These are phyloP conservation scores for Penicillium sp. DNA, from an alignment of 2,329 filamentous ascomycete genomes.

Conservation along the genomic window DNA sequence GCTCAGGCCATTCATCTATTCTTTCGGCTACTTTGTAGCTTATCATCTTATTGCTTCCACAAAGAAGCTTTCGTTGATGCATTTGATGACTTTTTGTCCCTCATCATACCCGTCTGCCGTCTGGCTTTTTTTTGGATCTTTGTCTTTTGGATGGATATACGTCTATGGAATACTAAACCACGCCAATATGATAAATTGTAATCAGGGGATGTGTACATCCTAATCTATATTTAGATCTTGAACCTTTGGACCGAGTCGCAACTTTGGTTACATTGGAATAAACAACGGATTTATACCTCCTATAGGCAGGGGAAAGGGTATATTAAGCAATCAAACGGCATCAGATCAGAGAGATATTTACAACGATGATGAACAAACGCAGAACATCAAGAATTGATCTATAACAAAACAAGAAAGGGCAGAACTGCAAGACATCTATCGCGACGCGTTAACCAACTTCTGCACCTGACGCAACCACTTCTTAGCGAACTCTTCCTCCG, in stretches of 20 bases:
- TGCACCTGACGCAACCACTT: conserved; percentile 77
- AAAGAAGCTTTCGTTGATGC: conserved; percentile 3
- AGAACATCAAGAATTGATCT: conserved; percentile 5
- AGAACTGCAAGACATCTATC: conserved; percentile 7
- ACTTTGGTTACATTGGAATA: background rate
- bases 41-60: background rate
- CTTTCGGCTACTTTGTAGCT: background rate
- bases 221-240: no score
- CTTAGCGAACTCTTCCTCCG: conserved; percentile 77
- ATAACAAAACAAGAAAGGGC: background rate
- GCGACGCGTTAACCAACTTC: conserved; percentile 58
- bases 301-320: background rate
- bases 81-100: conserved; percentile 11
- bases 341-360: background rate
- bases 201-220: background rate
- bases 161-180: conserved; percentile 4
- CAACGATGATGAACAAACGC: background rate
- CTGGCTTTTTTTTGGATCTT: background rate
- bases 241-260: no score
- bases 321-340: background rate
- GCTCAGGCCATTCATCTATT: background rate
- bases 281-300: no score
- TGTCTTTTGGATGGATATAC: conserved; percentile 6
- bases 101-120: conserved; percentile 12
- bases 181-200: conserved; percentile 1